Evolutionary conservation across 768 basidiomycete genomes (phyloP).

Genomic region (Epithele typhae): DNA sequence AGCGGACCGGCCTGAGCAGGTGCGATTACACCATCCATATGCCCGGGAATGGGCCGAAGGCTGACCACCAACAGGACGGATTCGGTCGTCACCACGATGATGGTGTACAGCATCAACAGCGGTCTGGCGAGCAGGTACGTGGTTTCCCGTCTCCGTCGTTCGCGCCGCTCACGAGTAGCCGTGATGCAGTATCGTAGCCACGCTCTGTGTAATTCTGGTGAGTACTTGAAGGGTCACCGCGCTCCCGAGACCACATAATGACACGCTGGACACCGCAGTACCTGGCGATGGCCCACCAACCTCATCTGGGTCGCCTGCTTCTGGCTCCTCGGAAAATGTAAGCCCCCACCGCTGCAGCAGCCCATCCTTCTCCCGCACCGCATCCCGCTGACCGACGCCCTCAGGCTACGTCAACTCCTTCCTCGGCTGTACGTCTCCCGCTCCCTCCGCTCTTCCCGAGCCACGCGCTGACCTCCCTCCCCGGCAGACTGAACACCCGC

Average conservation of each 20-base stretch:
- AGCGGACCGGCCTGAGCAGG: slow-evolving; percentile 42
- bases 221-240: no score
- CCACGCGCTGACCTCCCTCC: no score
- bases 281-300: slow-evolving; percentile 36
- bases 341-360: no score
- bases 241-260: no score
- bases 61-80: slow-evolving; percentile 20
- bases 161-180: background rate
- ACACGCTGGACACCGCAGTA: slow-evolving; percentile 6
- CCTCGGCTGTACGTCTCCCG: slow-evolving; percentile 40
- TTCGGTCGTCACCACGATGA: slow-evolving; percentile 20
- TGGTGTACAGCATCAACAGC: slow-evolving; percentile 24
- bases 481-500: slow-evolving; percentile 46
- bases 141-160: background rate
- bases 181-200: slow-evolving; percentile 15
- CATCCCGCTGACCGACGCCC: background rate
- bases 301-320: slow-evolving; percentile 47
- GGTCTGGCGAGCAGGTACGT: slow-evolving; percentile 24
- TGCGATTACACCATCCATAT: no score
- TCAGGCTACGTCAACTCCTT: slow-evolving; percentile 51
- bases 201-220: slow-evolving; percentile 2
- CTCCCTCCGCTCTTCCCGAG: no score
- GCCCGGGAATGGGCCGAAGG: no score
- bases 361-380: background rate
- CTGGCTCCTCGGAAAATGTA: slow-evolving; percentile 50